Conservation (phyloP, 169 alveolate genomes). For the Prorocentrum cordatum region DNA sequence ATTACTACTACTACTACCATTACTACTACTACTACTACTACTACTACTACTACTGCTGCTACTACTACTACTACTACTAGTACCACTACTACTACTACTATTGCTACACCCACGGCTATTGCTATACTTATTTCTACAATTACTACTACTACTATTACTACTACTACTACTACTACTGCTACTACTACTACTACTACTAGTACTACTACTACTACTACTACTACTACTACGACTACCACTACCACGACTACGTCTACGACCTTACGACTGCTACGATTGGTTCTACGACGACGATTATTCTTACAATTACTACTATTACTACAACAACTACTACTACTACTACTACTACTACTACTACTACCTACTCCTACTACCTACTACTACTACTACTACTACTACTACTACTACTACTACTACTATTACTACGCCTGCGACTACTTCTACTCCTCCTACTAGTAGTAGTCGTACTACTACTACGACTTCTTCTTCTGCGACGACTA, state of each 20-base stretch:
- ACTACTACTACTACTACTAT: too few species aligned
- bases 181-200: neutral
- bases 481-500: too few species aligned
- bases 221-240: neutral
- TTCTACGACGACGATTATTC: neutral
- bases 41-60: neutral
- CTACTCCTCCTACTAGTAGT: too few species aligned
- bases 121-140: neutral
- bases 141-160: neutral
- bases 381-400: too few species aligned
- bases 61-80: neutral
- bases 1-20: neutral
- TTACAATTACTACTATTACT: neutral
- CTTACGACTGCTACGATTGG: neutral
- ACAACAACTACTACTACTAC: neutral
- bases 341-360: too few species aligned
- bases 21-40: neutral
- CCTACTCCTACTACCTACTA: too few species aligned
- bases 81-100: neutral
- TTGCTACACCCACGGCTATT: neutral
- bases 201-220: slow-evolving; percentile 2
- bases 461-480: too few species aligned
- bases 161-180: slow-evolving; percentile 1
- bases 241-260: neutral
- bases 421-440: too few species aligned